Base-by-base conservation (phyloP, 2,329 filamentous ascomycete genomes). In the Botrytis hyacinthi region DNA sequence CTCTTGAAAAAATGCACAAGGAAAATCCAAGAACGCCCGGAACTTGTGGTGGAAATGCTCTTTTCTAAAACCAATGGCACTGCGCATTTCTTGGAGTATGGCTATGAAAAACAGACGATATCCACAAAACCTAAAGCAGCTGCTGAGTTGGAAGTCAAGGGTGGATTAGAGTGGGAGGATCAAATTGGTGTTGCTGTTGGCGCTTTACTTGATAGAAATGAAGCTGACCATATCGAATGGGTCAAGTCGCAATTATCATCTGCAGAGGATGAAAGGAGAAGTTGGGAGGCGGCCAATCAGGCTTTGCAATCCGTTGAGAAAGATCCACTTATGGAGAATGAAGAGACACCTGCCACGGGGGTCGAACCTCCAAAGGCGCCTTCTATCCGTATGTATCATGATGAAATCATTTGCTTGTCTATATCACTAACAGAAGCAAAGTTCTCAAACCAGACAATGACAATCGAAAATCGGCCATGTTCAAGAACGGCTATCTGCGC, bases 11-110 rank as follows among this genome's bases (percentile, higher is more conserved):
- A 91, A 79, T 92, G 95, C 76, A 87, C 93, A 72, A 94, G 92
- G 80, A 97, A 96, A 83, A 87, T 98, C 1, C 89, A 96, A 75
- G 90, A 97, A 77, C 89, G 94, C 61, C 94, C 94, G 0, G 93
- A 95, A 75, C 85, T 98, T 59, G 87, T 97, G 68, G 91, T 97
- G 0, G 96, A 99, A 83, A 89, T 99, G 87, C 86, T 99, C 22
- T 99, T 99, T 82, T 97, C 93, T 82, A 99, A 99, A 82, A 92
- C 94, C 73, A 91, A 90, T 70, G 88, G 89, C 63, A 97, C 93
- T 0, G 88, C 94, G 0, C 93, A 93, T 82, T 98, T 94, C 80
- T 87, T 99, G 8, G 95, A 98, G 80, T 94, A 95, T 79, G 96
- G 96, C 0, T 92, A 93, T 78, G 94, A 98, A 79, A 93, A 91